Conservation (phyloP, 2,329 filamentous ascomycete species). For the Trichoderma harzianum region DNA sequence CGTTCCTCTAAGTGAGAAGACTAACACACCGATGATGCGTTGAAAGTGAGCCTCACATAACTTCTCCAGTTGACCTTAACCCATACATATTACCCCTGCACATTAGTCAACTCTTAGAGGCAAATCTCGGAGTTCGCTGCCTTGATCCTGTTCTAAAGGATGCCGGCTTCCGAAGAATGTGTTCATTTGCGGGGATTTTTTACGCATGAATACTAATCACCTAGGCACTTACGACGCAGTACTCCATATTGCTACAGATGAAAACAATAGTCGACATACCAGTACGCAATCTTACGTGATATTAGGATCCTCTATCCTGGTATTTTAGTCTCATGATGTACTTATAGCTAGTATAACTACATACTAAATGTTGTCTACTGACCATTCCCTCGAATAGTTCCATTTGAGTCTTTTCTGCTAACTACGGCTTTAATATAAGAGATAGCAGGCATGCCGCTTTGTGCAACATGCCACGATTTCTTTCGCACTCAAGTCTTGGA, state of each 20-base stretch:
- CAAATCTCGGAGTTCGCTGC: background rate
- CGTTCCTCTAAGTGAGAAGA: too few relatives aligned
- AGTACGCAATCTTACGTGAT: background rate
- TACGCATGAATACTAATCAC: background rate
- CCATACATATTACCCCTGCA: background rate
- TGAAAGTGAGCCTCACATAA: background rate
- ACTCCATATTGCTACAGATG: background rate
- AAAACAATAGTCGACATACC: background rate
- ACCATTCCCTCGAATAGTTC: background rate
- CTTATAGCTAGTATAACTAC: background rate
- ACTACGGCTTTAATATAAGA: too few relatives aligned
- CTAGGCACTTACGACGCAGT: background rate
- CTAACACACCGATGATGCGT: too few relatives aligned
- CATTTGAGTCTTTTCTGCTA: background rate
- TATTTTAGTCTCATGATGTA: background rate
- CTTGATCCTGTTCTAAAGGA: background rate
- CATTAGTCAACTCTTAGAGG: background rate
- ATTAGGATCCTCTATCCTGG: background rate
- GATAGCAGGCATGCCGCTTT: background rate
- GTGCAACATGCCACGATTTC: background rate
- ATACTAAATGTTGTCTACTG: background rate
- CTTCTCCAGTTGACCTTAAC: background rate
- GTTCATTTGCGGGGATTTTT: background rate
- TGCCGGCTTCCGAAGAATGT: background rate
- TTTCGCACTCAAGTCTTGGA: background rate